phyloP scores from a whole-genome alignment of 192 early-diverging fungal species.

The Radiomyces spectabilis region DNA sequence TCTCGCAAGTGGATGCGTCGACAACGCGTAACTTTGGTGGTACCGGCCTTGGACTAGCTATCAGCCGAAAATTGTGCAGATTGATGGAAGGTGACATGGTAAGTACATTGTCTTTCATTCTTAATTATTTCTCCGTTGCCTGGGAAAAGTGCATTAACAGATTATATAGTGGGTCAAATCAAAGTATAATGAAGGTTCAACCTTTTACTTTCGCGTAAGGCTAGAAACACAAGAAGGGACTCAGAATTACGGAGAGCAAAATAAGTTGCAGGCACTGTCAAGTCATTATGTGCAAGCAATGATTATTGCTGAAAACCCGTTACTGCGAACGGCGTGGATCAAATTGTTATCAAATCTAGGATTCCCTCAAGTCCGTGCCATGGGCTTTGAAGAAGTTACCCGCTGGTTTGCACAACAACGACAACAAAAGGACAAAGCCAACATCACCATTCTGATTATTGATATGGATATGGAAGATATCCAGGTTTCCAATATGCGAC shows the following conservation, averaged over 20 bases:
- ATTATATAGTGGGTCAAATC: background rate
- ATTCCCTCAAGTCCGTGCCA: too few species aligned
- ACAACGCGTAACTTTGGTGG: constrained; percentile 45
- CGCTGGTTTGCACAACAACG: too few species aligned
- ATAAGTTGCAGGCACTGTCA: background rate
- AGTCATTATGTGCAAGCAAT: too few species aligned
- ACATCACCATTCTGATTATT: too few species aligned
- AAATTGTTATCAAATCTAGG: too few species aligned
- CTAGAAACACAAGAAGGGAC: background rate
- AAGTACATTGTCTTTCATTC: background rate
- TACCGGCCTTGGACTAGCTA: constrained; percentile 57
- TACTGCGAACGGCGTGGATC: too few species aligned
- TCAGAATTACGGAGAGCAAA: background rate
- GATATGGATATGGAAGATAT: too few species aligned
- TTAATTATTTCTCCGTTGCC: background rate
- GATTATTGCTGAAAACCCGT: too few species aligned
- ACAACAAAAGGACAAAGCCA: too few species aligned
- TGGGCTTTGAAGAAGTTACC: too few species aligned
- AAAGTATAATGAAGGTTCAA: background rate
- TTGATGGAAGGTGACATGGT: constrained; percentile 52
- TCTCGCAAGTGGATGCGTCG: constrained; percentile 52
- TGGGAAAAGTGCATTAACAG: background rate
- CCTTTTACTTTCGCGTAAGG: background rate
- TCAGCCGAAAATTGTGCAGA: constrained; percentile 41
- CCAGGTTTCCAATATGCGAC: too few species aligned